These are phyloP conservation scores for Suhomyces sp. DNA, from an alignment of 805 yeast species.

Conservation along the genomic window DNA sequence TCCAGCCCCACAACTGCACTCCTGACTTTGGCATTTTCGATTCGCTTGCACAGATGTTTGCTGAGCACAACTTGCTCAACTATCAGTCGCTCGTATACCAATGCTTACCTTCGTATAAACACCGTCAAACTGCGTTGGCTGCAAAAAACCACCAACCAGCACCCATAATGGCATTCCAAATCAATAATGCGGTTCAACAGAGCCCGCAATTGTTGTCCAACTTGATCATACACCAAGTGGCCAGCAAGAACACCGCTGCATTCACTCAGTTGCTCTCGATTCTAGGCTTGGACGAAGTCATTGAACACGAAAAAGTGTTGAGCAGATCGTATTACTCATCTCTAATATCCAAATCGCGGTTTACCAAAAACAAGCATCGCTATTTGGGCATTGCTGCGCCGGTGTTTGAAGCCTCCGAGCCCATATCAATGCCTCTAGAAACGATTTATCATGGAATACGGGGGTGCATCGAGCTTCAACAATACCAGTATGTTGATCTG, in stretches of 20 bases:
- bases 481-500: constrained; percentile 30
- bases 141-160: not conserved
- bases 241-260: constrained; percentile 15
- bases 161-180: constrained; percentile 19
- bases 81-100: constrained; percentile 29
- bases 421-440: constrained; percentile 16
- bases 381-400: constrained; percentile 8
- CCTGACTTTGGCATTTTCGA: constrained; percentile 26
- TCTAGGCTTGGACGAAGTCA: constrained; percentile 23
- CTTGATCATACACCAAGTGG: constrained; percentile 24
- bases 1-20: constrained; percentile 11
- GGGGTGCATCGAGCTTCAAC: constrained; percentile 25
- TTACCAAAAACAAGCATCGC: constrained; percentile 4
- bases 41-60: constrained; percentile 25
- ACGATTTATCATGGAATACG: constrained; percentile 27
- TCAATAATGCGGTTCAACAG: constrained; percentile 22
- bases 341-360: constrained; percentile 28
- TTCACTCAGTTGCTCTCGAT: constrained; percentile 26
- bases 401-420: constrained; percentile 9
- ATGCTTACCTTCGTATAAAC: constrained; percentile 21
- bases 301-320: constrained; percentile 19
- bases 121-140: constrained; percentile 21
- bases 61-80: constrained; percentile 16
- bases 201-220: constrained; percentile 29
- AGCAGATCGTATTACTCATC: constrained; percentile 16